Percentiles rank a stretch among this genome's conserved stretches.
Evolutionary conservation across 306 rosid species (phyloP).

Genomic region (Castanopsis chinensis): DNA sequence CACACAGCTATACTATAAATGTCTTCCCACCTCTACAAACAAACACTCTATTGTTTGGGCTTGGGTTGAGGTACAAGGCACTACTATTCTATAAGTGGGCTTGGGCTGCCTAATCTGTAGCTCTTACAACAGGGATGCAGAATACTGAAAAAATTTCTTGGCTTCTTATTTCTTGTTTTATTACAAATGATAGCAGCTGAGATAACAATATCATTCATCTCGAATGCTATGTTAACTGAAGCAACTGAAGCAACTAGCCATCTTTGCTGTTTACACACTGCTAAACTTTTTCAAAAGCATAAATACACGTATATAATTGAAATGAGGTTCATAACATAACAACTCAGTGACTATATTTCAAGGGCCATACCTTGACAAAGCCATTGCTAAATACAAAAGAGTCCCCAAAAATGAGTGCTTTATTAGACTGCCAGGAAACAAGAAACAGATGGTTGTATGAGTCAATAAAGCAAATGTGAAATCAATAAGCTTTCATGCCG

Average conservation of each 20-base stretch:
- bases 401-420: slow-evolving; percentile 79
- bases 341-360: slow-evolving; percentile 12
- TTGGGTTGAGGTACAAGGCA: too few species aligned
- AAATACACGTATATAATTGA: background rate
- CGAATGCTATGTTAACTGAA: background rate
- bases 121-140: too few species aligned
- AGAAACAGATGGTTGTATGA: slow-evolving; percentile 19
- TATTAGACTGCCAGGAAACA: slow-evolving; percentile 70
- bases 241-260: background rate
- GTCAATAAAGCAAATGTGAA: slow-evolving; percentile 8
- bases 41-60: too few species aligned
- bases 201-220: background rate
- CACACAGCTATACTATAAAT: too few species aligned
- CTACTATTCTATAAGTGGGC: too few species aligned
- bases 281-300: background rate
- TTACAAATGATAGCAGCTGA: background rate
- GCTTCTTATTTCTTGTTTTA: background rate
- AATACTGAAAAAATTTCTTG: too few species aligned
- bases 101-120: too few species aligned
- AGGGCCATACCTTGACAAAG: slow-evolving; percentile 71
- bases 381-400: slow-evolving; percentile 69
- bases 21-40: too few species aligned
- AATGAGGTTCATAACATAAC: slow-evolving; percentile 16
- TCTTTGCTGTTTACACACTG: background rate
- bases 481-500: slow-evolving; percentile 21